Conservation (phyloP, 176 grass and related monocot genomes). For the Raddia distichophylla region DNA sequence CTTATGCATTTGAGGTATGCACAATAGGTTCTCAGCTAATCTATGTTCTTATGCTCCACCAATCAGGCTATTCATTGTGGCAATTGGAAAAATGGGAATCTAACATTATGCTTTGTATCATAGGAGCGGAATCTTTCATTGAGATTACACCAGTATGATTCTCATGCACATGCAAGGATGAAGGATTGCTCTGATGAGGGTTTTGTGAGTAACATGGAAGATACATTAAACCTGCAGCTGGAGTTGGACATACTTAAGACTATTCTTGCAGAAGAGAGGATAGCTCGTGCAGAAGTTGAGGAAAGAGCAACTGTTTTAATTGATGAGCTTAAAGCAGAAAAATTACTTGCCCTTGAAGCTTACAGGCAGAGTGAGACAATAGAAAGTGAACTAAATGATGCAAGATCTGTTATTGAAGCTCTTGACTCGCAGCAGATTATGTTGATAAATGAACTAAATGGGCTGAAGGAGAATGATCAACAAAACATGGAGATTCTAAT, state of each 20-base stretch:
- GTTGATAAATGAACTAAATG: conserved; percentile 77
- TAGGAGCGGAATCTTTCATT: conserved; percentile 38
- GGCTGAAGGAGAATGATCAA: conserved; percentile 56
- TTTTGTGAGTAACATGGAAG: conserved; percentile 39
- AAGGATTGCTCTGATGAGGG: conserved; percentile 40
- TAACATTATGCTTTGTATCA: conserved; percentile 14
- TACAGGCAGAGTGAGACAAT: conserved; percentile 40
- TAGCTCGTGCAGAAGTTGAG: conserved; percentile 47
- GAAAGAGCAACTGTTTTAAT: conserved; percentile 44
- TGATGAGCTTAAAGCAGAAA: conserved; percentile 55
- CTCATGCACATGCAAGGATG: conserved; percentile 26
- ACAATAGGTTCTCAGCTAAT: conserved; percentile 15
- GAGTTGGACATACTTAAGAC: conserved; percentile 84
- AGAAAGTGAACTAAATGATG: conserved; percentile 54
- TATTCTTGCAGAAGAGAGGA: conserved; percentile 78
- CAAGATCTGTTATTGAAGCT: conserved; percentile 84
- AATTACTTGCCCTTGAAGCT: conserved; percentile 40
- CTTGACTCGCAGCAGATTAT: conserved; percentile 75
- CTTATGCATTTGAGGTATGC: conserved; percentile 44
- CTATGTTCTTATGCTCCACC: neutral
- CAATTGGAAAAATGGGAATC: neutral
- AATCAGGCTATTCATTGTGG: neutral
- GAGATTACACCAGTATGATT: conserved; percentile 14
- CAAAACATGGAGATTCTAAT: conserved; percentile 43
- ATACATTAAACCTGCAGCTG: conserved; percentile 68